Evolutionary conservation across 306 rosid genomes (phyloP).

Genomic region (Myrica gale): DNA sequence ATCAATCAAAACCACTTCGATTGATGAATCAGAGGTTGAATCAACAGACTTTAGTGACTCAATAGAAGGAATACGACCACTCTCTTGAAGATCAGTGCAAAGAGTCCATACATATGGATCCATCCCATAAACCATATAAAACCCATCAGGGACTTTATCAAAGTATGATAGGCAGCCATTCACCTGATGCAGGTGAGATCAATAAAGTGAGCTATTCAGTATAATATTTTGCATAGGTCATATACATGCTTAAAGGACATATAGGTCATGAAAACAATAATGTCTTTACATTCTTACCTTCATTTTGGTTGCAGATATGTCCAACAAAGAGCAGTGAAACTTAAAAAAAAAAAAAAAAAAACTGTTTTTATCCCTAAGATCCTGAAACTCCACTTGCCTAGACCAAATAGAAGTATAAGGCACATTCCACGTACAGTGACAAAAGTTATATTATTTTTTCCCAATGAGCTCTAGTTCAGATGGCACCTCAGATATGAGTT

Average conservation of each 20-base stretch:
- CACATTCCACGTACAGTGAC: not conserved
- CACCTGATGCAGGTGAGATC: conserved; percentile 58
- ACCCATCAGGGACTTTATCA: conserved; percentile 88
- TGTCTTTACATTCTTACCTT: not conserved
- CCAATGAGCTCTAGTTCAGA: not conserved
- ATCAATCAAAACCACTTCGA: conserved; percentile 88
- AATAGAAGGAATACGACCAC: conserved; percentile 85
- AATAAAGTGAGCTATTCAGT: conserved; percentile 33
- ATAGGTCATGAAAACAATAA: not conserved
- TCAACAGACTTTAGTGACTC: conserved; percentile 74
- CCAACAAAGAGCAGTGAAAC: not conserved
- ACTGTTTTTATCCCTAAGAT: not conserved
- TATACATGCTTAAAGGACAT: not conserved
- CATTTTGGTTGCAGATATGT: not conserved
- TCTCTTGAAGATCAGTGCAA: conserved; percentile 85
- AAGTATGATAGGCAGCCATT: conserved; percentile 93
- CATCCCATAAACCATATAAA: conserved; percentile 86
- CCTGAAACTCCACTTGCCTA: not conserved
- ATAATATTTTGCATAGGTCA: not conserved
- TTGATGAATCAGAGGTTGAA: conserved; percentile 54
- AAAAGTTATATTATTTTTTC: not conserved
- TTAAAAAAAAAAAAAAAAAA: no score
- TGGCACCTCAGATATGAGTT: not conserved
- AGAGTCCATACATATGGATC: conserved; percentile 87
- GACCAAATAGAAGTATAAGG: not conserved